These are phyloP conservation scores for Sporothrix phasma DNA, from an alignment of 2,329 filamentous ascomycete species.

Conservation along the genomic window DNA sequence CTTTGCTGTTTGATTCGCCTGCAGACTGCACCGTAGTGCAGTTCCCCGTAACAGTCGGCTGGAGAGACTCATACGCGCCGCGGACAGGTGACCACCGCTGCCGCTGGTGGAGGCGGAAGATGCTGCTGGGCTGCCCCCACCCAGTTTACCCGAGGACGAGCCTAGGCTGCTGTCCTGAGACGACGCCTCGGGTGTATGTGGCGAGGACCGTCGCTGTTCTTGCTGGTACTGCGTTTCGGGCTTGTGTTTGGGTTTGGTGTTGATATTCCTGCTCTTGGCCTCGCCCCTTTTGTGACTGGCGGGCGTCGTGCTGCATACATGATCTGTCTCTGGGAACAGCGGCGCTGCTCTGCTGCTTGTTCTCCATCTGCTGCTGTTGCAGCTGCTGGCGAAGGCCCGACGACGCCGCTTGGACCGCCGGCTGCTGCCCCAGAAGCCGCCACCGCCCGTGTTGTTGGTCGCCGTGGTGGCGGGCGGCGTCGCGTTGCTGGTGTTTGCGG, in stretches of 20 bases:
- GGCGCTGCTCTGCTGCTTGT: conserved; percentile 8
- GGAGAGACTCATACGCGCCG: conserved; percentile 40
- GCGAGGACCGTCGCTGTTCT: background rate
- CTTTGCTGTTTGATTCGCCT: background rate
- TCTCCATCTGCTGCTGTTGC: conserved; percentile 13
- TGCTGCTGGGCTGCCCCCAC: background rate
- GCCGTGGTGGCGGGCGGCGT: background rate
- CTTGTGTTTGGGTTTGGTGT: background rate
- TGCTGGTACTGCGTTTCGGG: background rate
- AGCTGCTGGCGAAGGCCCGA: conserved; percentile 11
- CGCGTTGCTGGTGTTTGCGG: background rate
- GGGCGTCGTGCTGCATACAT: conserved; percentile 1
- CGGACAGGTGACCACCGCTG: conserved; percentile 26
- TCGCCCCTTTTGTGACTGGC: background rate
- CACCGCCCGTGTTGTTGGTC: background rate
- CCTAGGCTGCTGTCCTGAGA: background rate
- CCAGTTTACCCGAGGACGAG: background rate
- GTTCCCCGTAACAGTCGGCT: conserved; percentile 30
- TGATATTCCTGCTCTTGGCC: background rate
- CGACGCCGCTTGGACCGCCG: conserved; percentile 1
- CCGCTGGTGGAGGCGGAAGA: background rate
- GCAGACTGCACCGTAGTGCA: background rate
- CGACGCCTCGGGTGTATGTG: background rate
- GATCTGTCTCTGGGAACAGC: background rate
- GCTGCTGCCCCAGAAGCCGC: conserved; percentile 11